A percentile compares a stretch with the other conserved stretches of the same genome.
These are phyloP conservation scores for Metarhizium anisopliae DNA, from an alignment of 2,329 filamentous ascomycete species.

Conservation along the genomic window DNA sequence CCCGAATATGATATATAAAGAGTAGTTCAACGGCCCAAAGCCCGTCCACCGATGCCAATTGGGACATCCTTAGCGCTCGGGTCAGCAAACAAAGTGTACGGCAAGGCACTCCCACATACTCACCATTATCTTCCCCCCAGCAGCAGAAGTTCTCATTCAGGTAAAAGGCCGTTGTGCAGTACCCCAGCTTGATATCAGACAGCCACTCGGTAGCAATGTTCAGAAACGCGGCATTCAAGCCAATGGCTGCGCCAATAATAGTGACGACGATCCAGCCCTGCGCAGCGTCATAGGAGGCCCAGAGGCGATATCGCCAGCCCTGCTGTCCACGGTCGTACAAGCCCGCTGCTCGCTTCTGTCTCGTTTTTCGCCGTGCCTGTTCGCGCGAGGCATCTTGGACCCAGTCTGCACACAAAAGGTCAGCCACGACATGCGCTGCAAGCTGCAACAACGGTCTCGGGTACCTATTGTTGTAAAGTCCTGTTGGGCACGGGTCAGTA, in stretches of 20 bases:
- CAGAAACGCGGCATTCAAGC: conserved; percentile 82
- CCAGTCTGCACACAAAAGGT: conserved; percentile 57
- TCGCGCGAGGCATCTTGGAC: conserved; percentile 94
- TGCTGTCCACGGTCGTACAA: conserved; percentile 60
- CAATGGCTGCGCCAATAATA: conserved; percentile 85
- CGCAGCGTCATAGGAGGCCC: conserved; percentile 87
- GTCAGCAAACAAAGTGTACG: conserved; percentile 9
- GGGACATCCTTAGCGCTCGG: conserved; percentile 52
- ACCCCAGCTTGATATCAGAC: conserved; percentile 89
- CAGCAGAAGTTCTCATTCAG: conserved; percentile 97
- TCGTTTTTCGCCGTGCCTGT: conserved; percentile 69
- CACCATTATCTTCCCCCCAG: conserved; percentile 85
- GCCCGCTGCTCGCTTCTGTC: conserved; percentile 62
- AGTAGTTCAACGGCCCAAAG: conserved; percentile 70
- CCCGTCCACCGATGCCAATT: conserved; percentile 88
- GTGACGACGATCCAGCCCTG: conserved; percentile 98
- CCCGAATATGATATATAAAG: conserved; percentile 80
- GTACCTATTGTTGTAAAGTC: conserved; percentile 91
- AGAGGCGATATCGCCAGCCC: conserved; percentile 73
- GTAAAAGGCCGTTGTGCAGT: conserved; percentile 93
- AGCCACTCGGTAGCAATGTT: conserved; percentile 98
- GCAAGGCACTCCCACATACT: conserved; percentile 6
- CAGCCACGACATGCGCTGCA: not conserved
- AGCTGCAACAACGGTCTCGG: not conserved
- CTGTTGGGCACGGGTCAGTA: conserved; percentile 17